Evolutionary conservation across 1,284 basidiomycete species (phyloP).

Genomic region (Ustilago xerochloae): DNA sequence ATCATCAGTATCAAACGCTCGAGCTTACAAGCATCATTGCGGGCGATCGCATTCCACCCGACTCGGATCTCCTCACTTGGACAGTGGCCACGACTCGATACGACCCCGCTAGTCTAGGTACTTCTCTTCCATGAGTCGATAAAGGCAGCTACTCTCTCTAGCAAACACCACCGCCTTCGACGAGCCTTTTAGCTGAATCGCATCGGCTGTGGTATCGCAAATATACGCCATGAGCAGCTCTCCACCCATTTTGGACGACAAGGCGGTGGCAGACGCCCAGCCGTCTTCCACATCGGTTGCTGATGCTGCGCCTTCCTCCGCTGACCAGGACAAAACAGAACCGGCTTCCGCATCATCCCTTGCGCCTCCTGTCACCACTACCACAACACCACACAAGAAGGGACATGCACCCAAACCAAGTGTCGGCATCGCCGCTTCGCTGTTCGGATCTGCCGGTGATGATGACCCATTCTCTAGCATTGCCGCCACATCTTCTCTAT

Average conservation of each 20-base stretch:
- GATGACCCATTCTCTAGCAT: conserved; percentile 57
- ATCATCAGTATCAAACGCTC: no score
- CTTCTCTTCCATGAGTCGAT: no score
- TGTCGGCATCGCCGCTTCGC: conserved; percentile 57
- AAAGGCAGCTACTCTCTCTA: no score
- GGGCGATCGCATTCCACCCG: no score
- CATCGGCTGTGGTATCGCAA: no score
- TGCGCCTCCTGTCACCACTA: not conserved
- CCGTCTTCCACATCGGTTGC: not conserved
- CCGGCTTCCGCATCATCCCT: conserved; percentile 1
- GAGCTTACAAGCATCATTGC: no score
- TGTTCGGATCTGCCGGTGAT: conserved; percentile 57
- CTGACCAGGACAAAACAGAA: not conserved
- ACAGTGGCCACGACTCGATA: no score
- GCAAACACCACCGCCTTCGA: not conserved
- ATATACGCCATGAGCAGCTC: conserved; percentile 25
- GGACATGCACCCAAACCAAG: conserved; percentile 53
- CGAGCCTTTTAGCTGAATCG: no score
- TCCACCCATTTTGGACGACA: conserved; percentile 9
- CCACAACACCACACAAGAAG: conserved; percentile 13
- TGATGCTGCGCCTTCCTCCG: not conserved
- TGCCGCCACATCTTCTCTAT: conserved; percentile 15
- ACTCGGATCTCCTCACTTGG: no score
- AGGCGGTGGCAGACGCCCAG: not conserved
- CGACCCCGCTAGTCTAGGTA: no score